A percentile compares a stretch with the other conserved stretches of the same genome.
These are phyloP conservation scores for Cutaneotrichosporon cyanovorans DNA, from an alignment of 1,284 basidiomycete species.

Conservation along the genomic window DNA sequence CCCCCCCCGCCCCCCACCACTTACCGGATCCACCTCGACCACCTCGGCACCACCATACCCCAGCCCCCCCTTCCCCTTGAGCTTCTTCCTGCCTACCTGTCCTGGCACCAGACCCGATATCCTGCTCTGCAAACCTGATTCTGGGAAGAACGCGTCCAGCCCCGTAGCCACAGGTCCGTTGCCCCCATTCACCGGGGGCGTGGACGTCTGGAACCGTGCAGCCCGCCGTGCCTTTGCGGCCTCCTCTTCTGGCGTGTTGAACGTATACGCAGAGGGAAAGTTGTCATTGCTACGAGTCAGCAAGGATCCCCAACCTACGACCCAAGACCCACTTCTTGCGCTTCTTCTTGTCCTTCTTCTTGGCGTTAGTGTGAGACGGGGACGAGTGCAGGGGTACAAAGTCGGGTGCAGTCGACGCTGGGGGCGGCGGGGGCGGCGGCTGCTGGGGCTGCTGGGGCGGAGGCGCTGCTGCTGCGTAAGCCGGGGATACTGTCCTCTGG, in stretches of 20 bases:
- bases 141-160: constrained; percentile 25
- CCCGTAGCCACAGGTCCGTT: constrained; percentile 2
- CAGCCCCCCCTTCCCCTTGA: constrained; percentile 30
- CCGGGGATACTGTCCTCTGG: neutral
- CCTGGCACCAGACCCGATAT: constrained; percentile 3
- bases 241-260: constrained; percentile 25
- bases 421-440: neutral
- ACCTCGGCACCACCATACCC: constrained; percentile 32
- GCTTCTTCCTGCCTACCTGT: constrained; percentile 34
- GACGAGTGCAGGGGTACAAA: neutral
- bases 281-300: neutral
- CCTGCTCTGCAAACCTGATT: constrained; percentile 8
- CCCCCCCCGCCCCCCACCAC: too few species aligned
- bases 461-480: neutral
- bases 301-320: neutral
- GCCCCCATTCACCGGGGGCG: constrained; percentile 1
- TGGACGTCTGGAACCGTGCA: constrained; percentile 30
- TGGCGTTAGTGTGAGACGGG: constrained; percentile 1
- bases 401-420: constrained; percentile 2
- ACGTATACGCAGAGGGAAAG: constrained; percentile 20
- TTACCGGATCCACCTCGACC: constrained; percentile 47
- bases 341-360: constrained; percentile 29
- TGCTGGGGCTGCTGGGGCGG: too few species aligned
- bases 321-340: constrained; percentile 30
- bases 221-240: constrained; percentile 36